Evolutionary conservation across 2,329 filamentous ascomycete genomes (phyloP).

Genomic region (Botrytis cinerea): DNA sequence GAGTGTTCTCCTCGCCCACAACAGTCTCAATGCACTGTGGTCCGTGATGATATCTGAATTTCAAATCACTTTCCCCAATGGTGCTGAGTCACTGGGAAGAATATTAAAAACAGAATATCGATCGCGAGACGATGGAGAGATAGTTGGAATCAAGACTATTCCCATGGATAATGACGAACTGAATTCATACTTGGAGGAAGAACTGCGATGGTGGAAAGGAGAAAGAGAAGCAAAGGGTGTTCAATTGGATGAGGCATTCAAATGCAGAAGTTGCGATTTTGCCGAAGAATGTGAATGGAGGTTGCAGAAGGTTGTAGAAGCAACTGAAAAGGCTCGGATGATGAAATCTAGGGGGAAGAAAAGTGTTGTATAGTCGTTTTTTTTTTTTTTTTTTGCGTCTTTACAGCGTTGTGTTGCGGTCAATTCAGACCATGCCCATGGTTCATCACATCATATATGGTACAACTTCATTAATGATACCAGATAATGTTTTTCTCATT

Average conservation of each 20-base stretch:
- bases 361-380: neutral
- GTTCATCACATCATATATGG: neutral
- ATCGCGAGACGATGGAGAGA: slow-evolving; percentile 47
- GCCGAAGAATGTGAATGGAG: slow-evolving; percentile 78
- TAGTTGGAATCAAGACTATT: slow-evolving; percentile 62
- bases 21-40: slow-evolving; percentile 62
- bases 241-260: slow-evolving; percentile 80
- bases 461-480: neutral
- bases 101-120: slow-evolving; percentile 61
- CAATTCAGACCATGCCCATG: neutral
- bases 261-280: slow-evolving; percentile 85
- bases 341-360: slow-evolving; percentile 27
- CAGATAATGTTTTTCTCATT: neutral
- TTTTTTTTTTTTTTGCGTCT: neutral
- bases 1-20: slow-evolving; percentile 55
- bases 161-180: slow-evolving; percentile 66
- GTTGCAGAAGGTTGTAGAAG: slow-evolving; percentile 65
- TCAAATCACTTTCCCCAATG: slow-evolving; percentile 48
- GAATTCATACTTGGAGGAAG: slow-evolving; percentile 64
- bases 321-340: slow-evolving; percentile 36
- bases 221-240: slow-evolving; percentile 73
- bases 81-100: slow-evolving; percentile 54
- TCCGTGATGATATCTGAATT: slow-evolving; percentile 63
- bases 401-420: neutral
- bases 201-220: slow-evolving; percentile 88